These are phyloP conservation scores for Clitopilus passeckerianus DNA, from an alignment of 768 basidiomycete genomes.

Conservation along the genomic window DNA sequence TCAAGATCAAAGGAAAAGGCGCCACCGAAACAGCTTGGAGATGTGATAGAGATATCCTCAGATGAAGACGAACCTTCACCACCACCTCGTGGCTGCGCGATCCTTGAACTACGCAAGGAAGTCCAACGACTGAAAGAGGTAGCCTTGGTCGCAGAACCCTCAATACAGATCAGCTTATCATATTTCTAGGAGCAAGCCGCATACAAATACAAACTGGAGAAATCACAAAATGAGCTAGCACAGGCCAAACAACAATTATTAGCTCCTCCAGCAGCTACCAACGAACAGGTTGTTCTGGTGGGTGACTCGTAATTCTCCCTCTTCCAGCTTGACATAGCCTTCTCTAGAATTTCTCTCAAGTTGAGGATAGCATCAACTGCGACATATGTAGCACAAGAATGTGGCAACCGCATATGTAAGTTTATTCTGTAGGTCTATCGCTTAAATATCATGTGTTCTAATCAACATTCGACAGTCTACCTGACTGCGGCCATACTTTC, in stretches of 20 bases:
- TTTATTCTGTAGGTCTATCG: conserved; percentile 2
- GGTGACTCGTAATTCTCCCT: conserved; percentile 3
- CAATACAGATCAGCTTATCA: not conserved
- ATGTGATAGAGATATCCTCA: conserved; percentile 56
- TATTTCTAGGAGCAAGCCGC: conserved; percentile 25
- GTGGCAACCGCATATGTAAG: conserved; percentile 67
- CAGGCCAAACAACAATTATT: conserved; percentile 21
- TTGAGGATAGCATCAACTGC: conserved; percentile 56
- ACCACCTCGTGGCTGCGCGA: conserved; percentile 8
- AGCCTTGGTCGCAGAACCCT: conserved; percentile 6
- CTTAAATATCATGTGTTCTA: not conserved
- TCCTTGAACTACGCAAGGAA: conserved; percentile 32
- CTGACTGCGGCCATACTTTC: conserved; percentile 67
- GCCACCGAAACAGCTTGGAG: conserved; percentile 15
- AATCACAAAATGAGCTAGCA: conserved; percentile 14
- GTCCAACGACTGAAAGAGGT: conserved; percentile 42
- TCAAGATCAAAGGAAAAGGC: conserved; percentile 5
- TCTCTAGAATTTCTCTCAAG: conserved; percentile 30
- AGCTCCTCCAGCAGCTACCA: conserved; percentile 14
- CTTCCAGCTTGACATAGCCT: not conserved
- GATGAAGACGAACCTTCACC: conserved; percentile 36
- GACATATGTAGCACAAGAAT: conserved; percentile 61
- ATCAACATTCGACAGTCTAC: conserved; percentile 33
- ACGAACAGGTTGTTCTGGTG: conserved; percentile 26
- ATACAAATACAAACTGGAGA: conserved; percentile 23